phyloP scores from a whole-genome alignment of 2,329 filamentous ascomycete genomes.

The Mycosphaerelloides madeirae region DNA sequence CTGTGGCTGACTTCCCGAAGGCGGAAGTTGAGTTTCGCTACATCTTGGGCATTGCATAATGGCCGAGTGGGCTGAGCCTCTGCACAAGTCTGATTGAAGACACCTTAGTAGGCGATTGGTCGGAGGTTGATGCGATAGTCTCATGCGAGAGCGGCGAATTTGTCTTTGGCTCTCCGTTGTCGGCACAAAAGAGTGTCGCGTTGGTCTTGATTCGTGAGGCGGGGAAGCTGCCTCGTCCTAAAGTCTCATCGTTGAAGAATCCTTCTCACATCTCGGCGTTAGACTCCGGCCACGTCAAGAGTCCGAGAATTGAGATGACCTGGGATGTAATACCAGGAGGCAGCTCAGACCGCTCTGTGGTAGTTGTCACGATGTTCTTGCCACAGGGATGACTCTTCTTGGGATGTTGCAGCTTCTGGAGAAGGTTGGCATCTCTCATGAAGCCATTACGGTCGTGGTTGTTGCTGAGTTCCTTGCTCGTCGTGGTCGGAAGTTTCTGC shows the following conservation, averaged over 20 bases:
- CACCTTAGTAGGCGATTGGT: constrained; percentile 48
- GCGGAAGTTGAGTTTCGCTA: constrained; percentile 53
- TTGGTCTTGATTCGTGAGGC: constrained; percentile 51
- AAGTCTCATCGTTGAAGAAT: constrained; percentile 44
- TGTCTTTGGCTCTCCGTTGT: constrained; percentile 52
- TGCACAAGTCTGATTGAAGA: constrained; percentile 49
- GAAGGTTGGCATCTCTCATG: constrained; percentile 39
- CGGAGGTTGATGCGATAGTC: constrained; percentile 42
- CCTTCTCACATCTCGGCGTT: constrained; percentile 53
- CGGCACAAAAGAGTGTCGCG: constrained; percentile 37
- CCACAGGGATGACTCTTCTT: constrained; percentile 52
- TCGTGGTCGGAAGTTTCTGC: constrained; percentile 47
- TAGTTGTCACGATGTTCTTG: constrained; percentile 59
- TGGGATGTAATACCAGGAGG: constrained; percentile 38
- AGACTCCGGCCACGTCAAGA: constrained; percentile 17
- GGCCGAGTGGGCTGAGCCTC: constrained; percentile 47
- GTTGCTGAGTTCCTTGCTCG: constrained; percentile 57
- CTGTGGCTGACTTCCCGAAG: constrained; percentile 49
- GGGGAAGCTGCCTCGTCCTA: constrained; percentile 57
- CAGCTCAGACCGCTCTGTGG: constrained; percentile 47
- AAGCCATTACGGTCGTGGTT: constrained; percentile 47
- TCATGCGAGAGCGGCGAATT: constrained; percentile 57
- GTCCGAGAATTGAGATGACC: constrained; percentile 49
- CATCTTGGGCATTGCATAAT: constrained; percentile 53
- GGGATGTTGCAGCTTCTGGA: constrained; percentile 49